These are phyloP conservation scores for Verticillium isaacii DNA, from an alignment of 2,329 filamentous ascomycete species.

Conservation along the genomic window DNA sequence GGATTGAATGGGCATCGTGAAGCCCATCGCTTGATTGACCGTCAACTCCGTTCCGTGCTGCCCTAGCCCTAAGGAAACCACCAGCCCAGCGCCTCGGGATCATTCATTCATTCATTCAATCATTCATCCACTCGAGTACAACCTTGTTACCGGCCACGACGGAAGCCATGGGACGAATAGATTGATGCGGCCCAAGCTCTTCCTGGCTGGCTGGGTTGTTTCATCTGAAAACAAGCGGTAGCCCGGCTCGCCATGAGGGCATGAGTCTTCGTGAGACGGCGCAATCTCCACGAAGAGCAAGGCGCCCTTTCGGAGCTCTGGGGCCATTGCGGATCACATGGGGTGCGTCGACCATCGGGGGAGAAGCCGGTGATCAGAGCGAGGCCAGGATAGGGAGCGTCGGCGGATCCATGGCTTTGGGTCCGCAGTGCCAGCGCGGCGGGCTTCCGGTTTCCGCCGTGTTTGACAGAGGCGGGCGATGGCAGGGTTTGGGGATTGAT, in stretches of 20 bases:
- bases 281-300: not conserved
- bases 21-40: not conserved
- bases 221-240: not conserved
- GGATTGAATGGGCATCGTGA: not conserved
- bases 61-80: not conserved
- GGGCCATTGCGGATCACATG: constrained; percentile 1
- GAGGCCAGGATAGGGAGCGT: not conserved
- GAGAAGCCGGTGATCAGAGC: constrained; percentile 2
- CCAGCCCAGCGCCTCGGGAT: not conserved
- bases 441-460: constrained; percentile 3
- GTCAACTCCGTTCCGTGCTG: not conserved
- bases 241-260: not conserved
- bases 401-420: not conserved
- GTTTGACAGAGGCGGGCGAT: not conserved
- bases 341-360: constrained; percentile 2
- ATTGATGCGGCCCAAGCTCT: not conserved
- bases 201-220: not conserved
- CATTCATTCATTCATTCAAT: not conserved
- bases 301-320: not conserved
- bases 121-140: too few relatives aligned
- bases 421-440: not conserved
- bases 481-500: not conserved
- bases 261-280: not conserved
- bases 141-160: not conserved
- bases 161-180: not conserved